Base-by-base conservation (phyloP, 2,329 filamentous ascomycete species). In the Grosmannia huntii region DNA sequence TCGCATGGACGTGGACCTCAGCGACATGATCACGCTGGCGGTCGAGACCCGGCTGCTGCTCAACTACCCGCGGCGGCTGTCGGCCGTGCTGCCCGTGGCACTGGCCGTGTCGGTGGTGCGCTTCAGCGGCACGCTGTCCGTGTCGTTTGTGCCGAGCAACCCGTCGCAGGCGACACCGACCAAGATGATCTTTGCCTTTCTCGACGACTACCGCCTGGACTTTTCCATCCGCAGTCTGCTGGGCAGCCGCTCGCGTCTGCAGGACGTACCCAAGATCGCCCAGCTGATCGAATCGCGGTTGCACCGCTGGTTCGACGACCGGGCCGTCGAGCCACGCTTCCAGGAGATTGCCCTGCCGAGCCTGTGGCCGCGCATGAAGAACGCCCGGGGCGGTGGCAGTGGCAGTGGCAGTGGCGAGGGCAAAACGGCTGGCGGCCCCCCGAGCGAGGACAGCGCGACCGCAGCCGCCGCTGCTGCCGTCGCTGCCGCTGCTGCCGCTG, bases 1-100 rank as follows among this genome's bases (percentile, higher is more conserved):
- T 0, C 78, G 91, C 60, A 95, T 99, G 89, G 94, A 99, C 70
- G 91, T 99, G 41, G 94, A 99, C 70, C 75, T 99, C 60, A 94
- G 88, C 71, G 94, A 99, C 72, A 91, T 96, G 72, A 89, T 99
- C 60, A 99, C 94, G 0, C 76, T 99, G 57, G 94, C 90, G 0
- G 79, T 99, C 28, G 94, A 99, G 75, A 99, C 94, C 3, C 96
- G 94, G 65, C 76, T 99, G 62, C 79, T 96, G 53, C 79, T 99
- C 58, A 99, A 99, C 72, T 99, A 95, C 69, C 94, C 94, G 0
- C 95, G 91, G 68, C 89, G 89, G 9, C 77, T 90, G 57, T 89
- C 90, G 6, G 94, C 94, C 0, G 86, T 96, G 9, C 77, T 99
- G 1, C 94, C 94, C 3, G 91, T 99, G 21, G 94, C 92, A 0